Evolutionary conservation across 2,329 filamentous ascomycete genomes (phyloP).

Genomic region (Xylariaceae sp.): DNA sequence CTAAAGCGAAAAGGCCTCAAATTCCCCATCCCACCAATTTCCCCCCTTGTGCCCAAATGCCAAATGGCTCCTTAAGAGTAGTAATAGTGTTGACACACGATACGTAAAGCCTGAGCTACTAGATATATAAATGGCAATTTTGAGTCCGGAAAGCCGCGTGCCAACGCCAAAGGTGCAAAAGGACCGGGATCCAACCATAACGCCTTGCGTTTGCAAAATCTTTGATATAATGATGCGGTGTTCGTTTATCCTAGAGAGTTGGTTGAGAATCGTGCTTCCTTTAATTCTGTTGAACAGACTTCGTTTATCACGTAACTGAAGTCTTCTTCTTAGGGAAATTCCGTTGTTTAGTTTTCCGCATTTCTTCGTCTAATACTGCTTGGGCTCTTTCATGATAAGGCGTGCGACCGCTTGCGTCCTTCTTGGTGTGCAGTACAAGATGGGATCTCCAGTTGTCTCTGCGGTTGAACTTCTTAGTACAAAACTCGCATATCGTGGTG

Average conservation of each 20-base stretch:
- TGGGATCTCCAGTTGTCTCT: slow-evolving; percentile 39
- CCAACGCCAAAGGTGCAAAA: not conserved
- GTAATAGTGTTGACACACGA: not conserved
- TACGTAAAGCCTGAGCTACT: not conserved
- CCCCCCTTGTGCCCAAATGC: not conserved
- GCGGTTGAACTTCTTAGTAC: slow-evolving; percentile 34
- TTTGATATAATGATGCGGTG: not conserved
- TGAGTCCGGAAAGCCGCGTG: not conserved
- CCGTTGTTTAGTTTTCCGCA: slow-evolving; percentile 23
- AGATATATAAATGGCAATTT: not conserved
- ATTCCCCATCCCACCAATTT: not conserved
- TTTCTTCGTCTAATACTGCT: slow-evolving; percentile 22
- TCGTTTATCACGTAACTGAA: slow-evolving; percentile 11
- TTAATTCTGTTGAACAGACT: not conserved
- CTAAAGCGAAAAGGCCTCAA: too few species aligned
- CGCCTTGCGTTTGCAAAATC: not conserved
- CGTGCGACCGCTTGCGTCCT: slow-evolving; percentile 33
- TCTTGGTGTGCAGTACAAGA: slow-evolving; percentile 36
- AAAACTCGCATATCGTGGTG: slow-evolving; percentile 23
- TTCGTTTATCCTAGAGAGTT: not conserved
- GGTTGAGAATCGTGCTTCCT: not conserved
- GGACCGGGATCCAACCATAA: not conserved
- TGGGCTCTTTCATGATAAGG: slow-evolving; percentile 29
- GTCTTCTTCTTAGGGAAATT: slow-evolving; percentile 22
- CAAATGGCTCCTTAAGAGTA: not conserved